Evolutionary conservation across 2,329 filamentous ascomycete species (phyloP), one percentile per base, ranked within the genome.

Genomic region (Neopestalotiopsis rosae): DNA sequence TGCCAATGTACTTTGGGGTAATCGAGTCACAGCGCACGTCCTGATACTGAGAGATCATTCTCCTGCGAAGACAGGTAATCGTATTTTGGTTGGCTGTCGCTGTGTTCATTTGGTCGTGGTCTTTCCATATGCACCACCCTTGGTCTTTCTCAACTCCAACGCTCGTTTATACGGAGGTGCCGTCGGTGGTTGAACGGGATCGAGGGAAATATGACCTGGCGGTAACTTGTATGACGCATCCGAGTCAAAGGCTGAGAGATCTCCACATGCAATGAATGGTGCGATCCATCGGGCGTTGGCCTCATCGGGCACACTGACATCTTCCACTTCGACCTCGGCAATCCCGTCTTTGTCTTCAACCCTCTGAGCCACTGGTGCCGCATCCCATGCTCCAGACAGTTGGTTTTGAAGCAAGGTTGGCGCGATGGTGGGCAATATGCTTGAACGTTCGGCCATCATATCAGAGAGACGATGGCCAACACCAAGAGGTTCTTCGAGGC

Each of bases 191-290:
- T 98, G 96, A 40, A 99, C 89, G 0, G 96, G 96, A 78, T 98
- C 94, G 63, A 98, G 87, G 73, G 92, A 95, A 66, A 97, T 88
- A 77, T 97, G 89, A 72, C 94, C 92, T 70, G 95, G 92, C 0
- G 96, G 95, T 20, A 99, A 85, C 73, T 92, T 89, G 81, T 98
- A 98, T 4, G 95, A 96, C 4, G 96, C 95, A 84, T 99, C 96
- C 0, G 95, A 94, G 83, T 99, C 96, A 83, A 95, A 99, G 12
- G 94, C 91, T 30, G 94, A 97, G 66, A 99, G 86, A 81, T 99
- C 96, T 61, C 96, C 96, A 79, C 96, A 99, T n/a, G 96, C 95
- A 75, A 99, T 88, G 78, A 99, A 99, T 0, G 95, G 94, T 3
- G 95, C 94, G 74, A 98, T 95, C 94, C 95, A 98, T 65, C 92